Evolutionary conservation across 2,329 filamentous ascomycete genomes (phyloP).

Genomic region (Fusarium verticillioides): DNA sequence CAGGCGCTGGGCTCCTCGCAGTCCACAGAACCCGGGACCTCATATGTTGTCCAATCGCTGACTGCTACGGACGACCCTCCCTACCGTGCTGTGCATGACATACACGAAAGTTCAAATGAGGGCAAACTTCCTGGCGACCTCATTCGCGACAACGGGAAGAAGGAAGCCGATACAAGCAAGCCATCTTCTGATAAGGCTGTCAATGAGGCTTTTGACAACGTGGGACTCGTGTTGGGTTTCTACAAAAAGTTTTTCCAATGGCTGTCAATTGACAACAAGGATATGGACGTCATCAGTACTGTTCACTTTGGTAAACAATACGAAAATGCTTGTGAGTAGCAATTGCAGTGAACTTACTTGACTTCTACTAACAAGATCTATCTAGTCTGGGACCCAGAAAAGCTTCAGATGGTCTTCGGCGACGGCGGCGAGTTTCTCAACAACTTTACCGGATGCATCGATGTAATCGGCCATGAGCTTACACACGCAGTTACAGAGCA

Average conservation of each 20-base stretch:
- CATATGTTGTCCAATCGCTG: background rate
- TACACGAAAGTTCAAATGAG: conserved; percentile 52
- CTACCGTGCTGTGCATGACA: conserved; percentile 59
- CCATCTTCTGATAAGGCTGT: conserved; percentile 53
- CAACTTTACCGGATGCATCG: conserved; percentile 63
- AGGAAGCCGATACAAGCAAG: conserved; percentile 3
- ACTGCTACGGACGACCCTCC: conserved; percentile 47
- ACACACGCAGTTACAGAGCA: conserved; percentile 66
- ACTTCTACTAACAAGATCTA: conserved; percentile 20
- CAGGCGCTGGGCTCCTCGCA: conserved; percentile 17
- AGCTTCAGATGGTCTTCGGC: conserved; percentile 65
- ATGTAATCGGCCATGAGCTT: conserved; percentile 68
- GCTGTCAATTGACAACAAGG: conserved; percentile 63
- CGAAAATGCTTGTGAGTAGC: conserved; percentile 60
- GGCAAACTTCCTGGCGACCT: conserved; percentile 55
- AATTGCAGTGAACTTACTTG: background rate
- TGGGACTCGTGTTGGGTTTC: conserved; percentile 61
- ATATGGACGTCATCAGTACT: conserved; percentile 61
- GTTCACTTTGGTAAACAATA: conserved; percentile 63
- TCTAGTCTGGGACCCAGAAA: conserved; percentile 61
- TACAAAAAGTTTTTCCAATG: conserved; percentile 62
- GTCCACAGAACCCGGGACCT: background rate
- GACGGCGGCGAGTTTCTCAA: conserved; percentile 64
- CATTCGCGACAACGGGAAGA: conserved; percentile 56
- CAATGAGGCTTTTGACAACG: conserved; percentile 63